A percentile compares a stretch with the other conserved stretches of the same genome.
These are phyloP conservation scores for Microdochium trichocladiopsis DNA, from an alignment of 2,329 filamentous ascomycete species.

Conservation along the genomic window DNA sequence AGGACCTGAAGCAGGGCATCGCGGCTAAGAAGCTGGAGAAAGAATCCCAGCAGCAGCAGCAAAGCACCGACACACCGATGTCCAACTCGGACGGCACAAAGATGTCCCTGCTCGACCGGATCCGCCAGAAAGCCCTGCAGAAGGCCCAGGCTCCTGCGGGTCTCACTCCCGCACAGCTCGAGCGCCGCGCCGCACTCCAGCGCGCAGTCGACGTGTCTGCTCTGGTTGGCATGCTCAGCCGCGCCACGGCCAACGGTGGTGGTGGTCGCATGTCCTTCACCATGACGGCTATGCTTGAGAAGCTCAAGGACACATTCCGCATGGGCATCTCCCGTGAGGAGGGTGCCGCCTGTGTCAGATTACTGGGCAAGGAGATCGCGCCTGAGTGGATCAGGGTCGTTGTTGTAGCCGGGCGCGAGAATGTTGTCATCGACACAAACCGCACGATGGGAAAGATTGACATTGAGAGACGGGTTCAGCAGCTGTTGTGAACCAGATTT, in stretches of 20 bases:
- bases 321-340: slow-evolving; percentile 47
- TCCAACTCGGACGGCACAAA: slow-evolving; percentile 38
- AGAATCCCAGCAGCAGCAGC: slow-evolving; percentile 19
- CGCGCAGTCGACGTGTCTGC: slow-evolving; percentile 62
- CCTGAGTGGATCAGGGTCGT: slow-evolving; percentile 50
- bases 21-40: slow-evolving; percentile 41
- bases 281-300: slow-evolving; percentile 54
- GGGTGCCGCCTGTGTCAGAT: slow-evolving; percentile 37
- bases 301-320: slow-evolving; percentile 60
- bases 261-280: slow-evolving; percentile 54
- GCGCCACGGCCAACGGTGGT: slow-evolving; percentile 28
- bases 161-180: slow-evolving; percentile 45
- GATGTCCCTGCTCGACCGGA: slow-evolving; percentile 67
- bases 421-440: slow-evolving; percentile 46
- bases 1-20: slow-evolving; percentile 60
- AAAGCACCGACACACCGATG: slow-evolving; percentile 18
- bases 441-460: slow-evolving; percentile 22
- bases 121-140: slow-evolving; percentile 63
- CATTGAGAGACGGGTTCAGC: slow-evolving; percentile 20
- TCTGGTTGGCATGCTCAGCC: slow-evolving; percentile 59
- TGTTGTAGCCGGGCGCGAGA: slow-evolving; percentile 44
- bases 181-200: slow-evolving; percentile 58
- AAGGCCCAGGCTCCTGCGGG: slow-evolving; percentile 34
- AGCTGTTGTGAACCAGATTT: slow-evolving; percentile 8
- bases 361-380: slow-evolving; percentile 47